These are phyloP conservation scores for Raphanus sativus DNA, from an alignment of 345 rosid genomes.

Conservation along the genomic window DNA sequence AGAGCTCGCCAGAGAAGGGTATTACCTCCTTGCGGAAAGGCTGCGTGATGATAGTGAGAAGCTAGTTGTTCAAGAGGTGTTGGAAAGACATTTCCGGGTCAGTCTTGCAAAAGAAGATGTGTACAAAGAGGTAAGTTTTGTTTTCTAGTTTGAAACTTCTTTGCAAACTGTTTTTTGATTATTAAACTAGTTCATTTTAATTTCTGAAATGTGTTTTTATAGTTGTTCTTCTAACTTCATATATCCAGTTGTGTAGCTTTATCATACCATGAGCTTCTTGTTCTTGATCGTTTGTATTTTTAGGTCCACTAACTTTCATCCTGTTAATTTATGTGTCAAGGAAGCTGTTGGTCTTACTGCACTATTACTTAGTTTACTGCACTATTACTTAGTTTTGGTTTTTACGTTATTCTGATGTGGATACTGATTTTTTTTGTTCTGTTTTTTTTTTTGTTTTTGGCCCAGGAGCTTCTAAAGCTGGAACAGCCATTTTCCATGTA, in stretches of 20 bases:
- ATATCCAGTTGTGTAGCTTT: not conserved
- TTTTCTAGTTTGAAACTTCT: constrained; percentile 1
- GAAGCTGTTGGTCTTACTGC: constrained; percentile 15
- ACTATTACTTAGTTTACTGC: constrained; percentile 1
- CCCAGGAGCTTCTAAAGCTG: constrained; percentile 53
- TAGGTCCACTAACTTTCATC: constrained; percentile 13
- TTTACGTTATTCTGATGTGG: not conserved
- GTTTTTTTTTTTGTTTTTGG: not conserved
- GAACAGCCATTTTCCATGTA: constrained; percentile 45
- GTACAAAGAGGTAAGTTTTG: constrained; percentile 58
- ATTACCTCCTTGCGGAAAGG: constrained; percentile 91
- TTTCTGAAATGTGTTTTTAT: constrained; percentile 11
- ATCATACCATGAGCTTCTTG: constrained; percentile 7
- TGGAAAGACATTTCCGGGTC: constrained; percentile 67
- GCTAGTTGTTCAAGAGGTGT: constrained; percentile 68
- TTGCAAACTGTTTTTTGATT: not conserved
- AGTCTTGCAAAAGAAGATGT: constrained; percentile 60
- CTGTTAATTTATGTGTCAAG: not conserved
- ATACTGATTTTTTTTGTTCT: constrained; percentile 1
- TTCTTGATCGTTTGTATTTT: constrained; percentile 15
- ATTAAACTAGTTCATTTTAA: constrained; percentile 18
- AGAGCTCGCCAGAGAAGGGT: constrained; percentile 88
- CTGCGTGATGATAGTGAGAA: constrained; percentile 84
- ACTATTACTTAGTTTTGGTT: constrained; percentile 2
- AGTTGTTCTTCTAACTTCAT: constrained; percentile 8